Evolutionary conservation across 2,329 filamentous ascomycete species (phyloP), one percentile per base, ranked within the genome.

Genomic region (Claviceps paspali): DNA sequence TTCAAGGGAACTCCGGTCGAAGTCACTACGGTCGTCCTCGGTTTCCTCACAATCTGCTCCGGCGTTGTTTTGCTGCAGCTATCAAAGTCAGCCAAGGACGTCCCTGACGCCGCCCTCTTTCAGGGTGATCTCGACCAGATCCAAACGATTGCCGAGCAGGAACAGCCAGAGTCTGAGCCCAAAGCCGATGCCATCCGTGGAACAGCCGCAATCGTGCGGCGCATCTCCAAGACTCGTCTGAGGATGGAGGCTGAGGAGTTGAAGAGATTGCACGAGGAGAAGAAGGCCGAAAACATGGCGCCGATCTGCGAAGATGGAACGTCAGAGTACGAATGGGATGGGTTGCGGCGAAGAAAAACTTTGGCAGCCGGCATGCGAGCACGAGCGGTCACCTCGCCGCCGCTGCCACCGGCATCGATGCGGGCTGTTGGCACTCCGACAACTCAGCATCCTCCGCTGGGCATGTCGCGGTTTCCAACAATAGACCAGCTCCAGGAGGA

Each of bases 81-180:
- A n/a, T 95, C 91, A 36, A 96, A 96, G 56, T 95, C 88, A 0
- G 84, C 91, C 49, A 98, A 96, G 54, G 88, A 98, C 52, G 88
- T 98, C 0, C 91, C 91, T 6, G 91, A 96, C 54, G 70, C 85
- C 0, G 86, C 87, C 23, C 78, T 98, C 28, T 94, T 98, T 65
- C 77, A 78, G 38, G 91, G 88, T 31, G 86, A 96, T 52, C 70
- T 98, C 36, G 82, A 96, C 51, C 88, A 98, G 65, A 82, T 96
- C 38, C 83, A 91, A 23, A 93, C 88, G 22, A 91, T 96, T 43
- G 88, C 84, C 33, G 84, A 95, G 50, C 85, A 94, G 52, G 85
- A 93, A 54, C 86, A 96, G 54, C 82, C 87, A n/a, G 91, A 98
- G 57, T 81, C 82, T 11, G 91, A 98, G 50, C 91, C 91, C 37